Conservation (phyloP, 23 red algal species). For the Chondrus crispus region DNA sequence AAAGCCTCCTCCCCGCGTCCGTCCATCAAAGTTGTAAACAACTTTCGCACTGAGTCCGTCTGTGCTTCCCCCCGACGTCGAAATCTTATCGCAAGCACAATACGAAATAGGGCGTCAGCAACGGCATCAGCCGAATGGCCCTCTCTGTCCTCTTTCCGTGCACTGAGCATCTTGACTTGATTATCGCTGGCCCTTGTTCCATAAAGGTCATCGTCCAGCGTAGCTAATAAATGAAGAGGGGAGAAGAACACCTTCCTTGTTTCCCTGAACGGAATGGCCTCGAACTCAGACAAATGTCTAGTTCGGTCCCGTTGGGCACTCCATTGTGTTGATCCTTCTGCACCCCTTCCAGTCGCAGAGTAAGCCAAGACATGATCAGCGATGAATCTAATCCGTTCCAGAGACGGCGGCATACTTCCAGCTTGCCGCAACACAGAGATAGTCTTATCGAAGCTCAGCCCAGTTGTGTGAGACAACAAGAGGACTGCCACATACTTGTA, state of each 20-base stretch:
- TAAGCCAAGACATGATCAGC: background rate
- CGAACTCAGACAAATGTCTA: background rate
- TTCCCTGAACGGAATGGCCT: background rate
- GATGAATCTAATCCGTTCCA: background rate
- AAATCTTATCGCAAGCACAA: background rate
- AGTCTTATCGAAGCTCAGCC: conserved; percentile 11
- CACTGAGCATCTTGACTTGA: background rate
- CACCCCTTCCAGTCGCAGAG: background rate
- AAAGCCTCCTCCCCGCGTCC: background rate
- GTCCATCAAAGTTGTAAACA: background rate
- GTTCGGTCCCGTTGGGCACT: background rate
- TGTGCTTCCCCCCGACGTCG: background rate
- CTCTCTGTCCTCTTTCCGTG: background rate
- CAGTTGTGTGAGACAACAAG: background rate
- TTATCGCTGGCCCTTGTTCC: background rate
- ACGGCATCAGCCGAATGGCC: conserved; percentile 6
- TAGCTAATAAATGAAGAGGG: background rate
- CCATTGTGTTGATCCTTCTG: background rate
- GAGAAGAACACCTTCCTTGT: background rate
- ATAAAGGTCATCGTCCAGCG: background rate
- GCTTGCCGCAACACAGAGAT: background rate
- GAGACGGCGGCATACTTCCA: background rate
- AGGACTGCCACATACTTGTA: background rate
- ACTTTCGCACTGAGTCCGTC: background rate
- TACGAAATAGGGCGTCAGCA: background rate